Percentiles rank a stretch among this genome's conserved stretches.
These are phyloP conservation scores for Apophysomyces sp. DNA, from an alignment of 371 early-diverging fungal genomes.

Conservation along the genomic window DNA sequence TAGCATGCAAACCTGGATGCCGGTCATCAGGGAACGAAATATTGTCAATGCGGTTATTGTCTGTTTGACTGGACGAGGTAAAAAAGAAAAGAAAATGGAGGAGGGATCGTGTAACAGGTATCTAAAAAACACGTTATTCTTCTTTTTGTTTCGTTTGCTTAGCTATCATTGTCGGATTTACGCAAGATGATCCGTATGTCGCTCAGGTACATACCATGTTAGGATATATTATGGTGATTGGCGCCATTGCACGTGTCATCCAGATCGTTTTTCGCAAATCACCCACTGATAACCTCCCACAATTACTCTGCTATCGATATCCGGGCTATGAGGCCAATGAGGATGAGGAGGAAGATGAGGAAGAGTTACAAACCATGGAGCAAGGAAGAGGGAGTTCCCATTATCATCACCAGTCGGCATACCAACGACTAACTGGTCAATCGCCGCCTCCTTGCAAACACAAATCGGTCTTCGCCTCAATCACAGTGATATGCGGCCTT, in stretches of 20 bases:
- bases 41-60: constrained; percentile 23
- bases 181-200: constrained; percentile 27
- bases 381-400: background rate
- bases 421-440: constrained; percentile 16
- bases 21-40: constrained; percentile 21
- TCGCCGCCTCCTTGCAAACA: constrained; percentile 26
- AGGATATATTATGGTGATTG: constrained; percentile 36
- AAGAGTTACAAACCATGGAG: background rate
- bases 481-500: constrained; percentile 32
- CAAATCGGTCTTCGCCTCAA: constrained; percentile 32
- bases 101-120: background rate
- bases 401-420: constrained; percentile 8
- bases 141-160: background rate
- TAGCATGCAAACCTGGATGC: constrained; percentile 27
- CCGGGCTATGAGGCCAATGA: constrained; percentile 11
- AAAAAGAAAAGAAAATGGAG: background rate
- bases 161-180: constrained; percentile 16
- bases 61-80: constrained; percentile 25
- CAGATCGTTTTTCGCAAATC: constrained; percentile 45
- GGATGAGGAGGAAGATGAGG: constrained; percentile 15
- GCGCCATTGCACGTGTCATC: constrained; percentile 26
- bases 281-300: constrained; percentile 40
- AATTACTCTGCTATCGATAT: constrained; percentile 21
- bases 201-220: constrained; percentile 31
- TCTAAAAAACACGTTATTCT: no score